Conservation (phyloP, 768 basidiomycete species). For the Sarcodon sp. region DNA sequence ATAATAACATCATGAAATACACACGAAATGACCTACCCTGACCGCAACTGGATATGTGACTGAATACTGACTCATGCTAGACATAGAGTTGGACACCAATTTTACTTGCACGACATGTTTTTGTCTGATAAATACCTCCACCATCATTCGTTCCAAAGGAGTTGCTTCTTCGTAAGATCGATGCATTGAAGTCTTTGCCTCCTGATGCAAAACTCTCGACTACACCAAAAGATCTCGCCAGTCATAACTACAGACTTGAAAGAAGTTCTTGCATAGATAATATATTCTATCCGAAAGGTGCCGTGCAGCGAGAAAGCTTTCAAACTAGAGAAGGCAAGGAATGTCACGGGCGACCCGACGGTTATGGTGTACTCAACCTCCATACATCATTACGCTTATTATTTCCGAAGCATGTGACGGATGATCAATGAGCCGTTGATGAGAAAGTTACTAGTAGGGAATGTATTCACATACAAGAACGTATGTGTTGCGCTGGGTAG, state of each 20-base stretch:
- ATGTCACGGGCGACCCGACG: not conserved
- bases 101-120: too few relatives aligned
- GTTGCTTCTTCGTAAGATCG: not conserved
- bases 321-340: not conserved
- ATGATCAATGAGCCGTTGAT: conserved; percentile 46
- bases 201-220: not conserved
- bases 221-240: not conserved
- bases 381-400: not conserved
- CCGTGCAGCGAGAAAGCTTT: not conserved
- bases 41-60: too few relatives aligned
- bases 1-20: too few relatives aligned
- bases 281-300: not conserved
- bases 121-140: too few relatives aligned
- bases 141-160: too few relatives aligned
- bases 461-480: conserved; percentile 44
- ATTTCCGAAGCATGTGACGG: conserved; percentile 28
- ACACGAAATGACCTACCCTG: too few relatives aligned
- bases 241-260: not conserved
- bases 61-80: too few relatives aligned
- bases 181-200: not conserved
- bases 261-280: not conserved
- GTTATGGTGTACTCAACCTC: not conserved
- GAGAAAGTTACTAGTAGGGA: conserved; percentile 33
- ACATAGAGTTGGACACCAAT: too few relatives aligned
- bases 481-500: not conserved